phyloP scores from a whole-genome alignment of 345 rosid genomes.

The Orychophragmus violaceus region DNA sequence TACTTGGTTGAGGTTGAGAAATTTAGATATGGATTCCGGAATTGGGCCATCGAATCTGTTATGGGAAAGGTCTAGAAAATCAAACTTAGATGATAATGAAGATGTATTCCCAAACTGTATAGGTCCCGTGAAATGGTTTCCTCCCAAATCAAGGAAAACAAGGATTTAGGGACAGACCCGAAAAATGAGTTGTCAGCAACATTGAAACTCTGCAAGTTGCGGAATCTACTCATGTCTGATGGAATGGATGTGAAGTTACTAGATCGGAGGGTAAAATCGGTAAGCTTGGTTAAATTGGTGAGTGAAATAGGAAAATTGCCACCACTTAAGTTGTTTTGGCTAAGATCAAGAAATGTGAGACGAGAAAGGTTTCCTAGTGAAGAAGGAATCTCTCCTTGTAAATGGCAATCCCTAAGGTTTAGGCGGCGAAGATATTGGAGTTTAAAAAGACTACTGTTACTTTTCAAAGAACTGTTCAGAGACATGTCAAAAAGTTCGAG shows the following conservation, averaged over 20 bases:
- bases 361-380: constrained; percentile 8
- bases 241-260: constrained; percentile 13
- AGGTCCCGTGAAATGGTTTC: not conserved
- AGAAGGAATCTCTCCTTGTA: constrained; percentile 4
- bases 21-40: not conserved
- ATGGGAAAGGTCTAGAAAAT: not conserved
- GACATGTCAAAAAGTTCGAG: not conserved
- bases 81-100: not conserved
- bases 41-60: constrained; percentile 4
- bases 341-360: not conserved
- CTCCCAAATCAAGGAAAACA: not conserved
- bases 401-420: not conserved
- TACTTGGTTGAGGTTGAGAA: not conserved
- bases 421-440: not conserved
- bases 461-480: not conserved
- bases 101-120: not conserved
- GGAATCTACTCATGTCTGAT: not conserved
- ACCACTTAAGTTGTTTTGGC: constrained; percentile 7
- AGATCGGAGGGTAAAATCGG: not conserved
- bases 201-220: not conserved
- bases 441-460: not conserved
- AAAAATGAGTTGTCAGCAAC: not conserved
- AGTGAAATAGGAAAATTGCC: not conserved
- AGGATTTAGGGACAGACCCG: not conserved
- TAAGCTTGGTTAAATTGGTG: not conserved